phyloP scores from a whole-genome alignment of 2,329 filamentous ascomycete species.

The Rhinocladiella mackenziei region DNA sequence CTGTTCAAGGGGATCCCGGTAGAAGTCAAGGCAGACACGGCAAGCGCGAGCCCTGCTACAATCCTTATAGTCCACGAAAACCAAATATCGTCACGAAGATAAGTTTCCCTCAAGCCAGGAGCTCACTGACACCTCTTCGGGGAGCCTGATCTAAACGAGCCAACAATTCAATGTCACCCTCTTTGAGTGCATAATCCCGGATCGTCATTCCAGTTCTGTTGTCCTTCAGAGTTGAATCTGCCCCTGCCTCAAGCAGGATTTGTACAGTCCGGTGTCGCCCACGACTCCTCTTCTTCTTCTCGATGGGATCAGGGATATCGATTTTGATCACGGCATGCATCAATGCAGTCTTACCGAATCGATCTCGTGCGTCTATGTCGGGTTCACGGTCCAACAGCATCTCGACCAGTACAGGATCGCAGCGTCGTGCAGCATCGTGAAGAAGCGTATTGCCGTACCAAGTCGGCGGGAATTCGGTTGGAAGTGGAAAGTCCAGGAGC shows the following conservation, averaged over 20 bases:
- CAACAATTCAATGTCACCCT: constrained; percentile 14
- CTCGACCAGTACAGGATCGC: constrained; percentile 21
- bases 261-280: constrained; percentile 14
- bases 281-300: constrained; percentile 3
- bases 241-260: constrained; percentile 16
- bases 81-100: too few species aligned
- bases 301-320: constrained; percentile 10
- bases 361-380: constrained; percentile 21
- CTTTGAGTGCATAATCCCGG: constrained; percentile 11
- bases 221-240: constrained; percentile 16
- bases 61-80: too few species aligned
- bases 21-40: too few species aligned
- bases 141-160: constrained; percentile 8
- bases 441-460: constrained; percentile 27
- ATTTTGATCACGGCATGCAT: constrained; percentile 26
- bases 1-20: too few species aligned
- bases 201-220: constrained; percentile 7
- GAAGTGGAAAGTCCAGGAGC: constrained; percentile 18
- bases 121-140: constrained; percentile 13
- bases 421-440: constrained; percentile 24
- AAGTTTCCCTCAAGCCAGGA: too few species aligned
- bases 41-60: too few species aligned
- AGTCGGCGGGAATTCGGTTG: constrained; percentile 16
- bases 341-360: constrained; percentile 24
- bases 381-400: constrained; percentile 15